Conservation (phyloP, 1,139 yeast genomes). For the Geotrichum candidum region DNA sequence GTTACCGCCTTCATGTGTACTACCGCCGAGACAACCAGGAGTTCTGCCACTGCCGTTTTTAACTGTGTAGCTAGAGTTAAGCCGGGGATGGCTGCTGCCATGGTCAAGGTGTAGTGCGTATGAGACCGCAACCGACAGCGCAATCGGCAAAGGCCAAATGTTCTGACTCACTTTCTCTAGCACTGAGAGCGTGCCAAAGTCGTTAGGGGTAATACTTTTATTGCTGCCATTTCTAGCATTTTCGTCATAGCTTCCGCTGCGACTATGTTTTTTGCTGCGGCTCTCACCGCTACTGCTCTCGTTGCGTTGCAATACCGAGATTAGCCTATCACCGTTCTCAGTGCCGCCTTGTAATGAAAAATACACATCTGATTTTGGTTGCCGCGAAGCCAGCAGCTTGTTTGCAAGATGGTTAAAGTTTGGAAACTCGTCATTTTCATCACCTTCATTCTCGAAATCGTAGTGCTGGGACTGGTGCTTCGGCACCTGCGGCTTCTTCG, state of each 20-base stretch:
- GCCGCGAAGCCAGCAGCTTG: neutral
- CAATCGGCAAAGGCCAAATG: conserved; percentile 11
- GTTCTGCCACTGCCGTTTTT: neutral
- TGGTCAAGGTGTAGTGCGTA: conserved; percentile 9
- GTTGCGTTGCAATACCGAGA: conserved; percentile 4
- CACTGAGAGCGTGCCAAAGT: conserved; percentile 12
- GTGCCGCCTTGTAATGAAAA: neutral
- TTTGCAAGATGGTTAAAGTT: neutral
- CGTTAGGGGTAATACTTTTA: neutral
- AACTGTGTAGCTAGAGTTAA: neutral
- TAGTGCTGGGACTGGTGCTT: neutral
- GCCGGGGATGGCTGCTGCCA: neutral
- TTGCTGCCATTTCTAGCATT: neutral
- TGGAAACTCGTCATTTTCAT: neutral
- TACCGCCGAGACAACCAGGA: neutral
- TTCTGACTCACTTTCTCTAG: conserved; percentile 4
- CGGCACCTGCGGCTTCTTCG: neutral
- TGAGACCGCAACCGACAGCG: conserved; percentile 13
- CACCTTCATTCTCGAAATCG: neutral
- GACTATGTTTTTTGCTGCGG: neutral
- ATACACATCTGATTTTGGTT: neutral
- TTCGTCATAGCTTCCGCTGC: neutral
- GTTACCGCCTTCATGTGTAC: neutral
- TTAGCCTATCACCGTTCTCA: neutral
- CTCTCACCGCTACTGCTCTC: neutral